Base-by-base conservation (phyloP, 2,329 filamentous ascomycete genomes). In the Elsinoe batatas region DNA sequence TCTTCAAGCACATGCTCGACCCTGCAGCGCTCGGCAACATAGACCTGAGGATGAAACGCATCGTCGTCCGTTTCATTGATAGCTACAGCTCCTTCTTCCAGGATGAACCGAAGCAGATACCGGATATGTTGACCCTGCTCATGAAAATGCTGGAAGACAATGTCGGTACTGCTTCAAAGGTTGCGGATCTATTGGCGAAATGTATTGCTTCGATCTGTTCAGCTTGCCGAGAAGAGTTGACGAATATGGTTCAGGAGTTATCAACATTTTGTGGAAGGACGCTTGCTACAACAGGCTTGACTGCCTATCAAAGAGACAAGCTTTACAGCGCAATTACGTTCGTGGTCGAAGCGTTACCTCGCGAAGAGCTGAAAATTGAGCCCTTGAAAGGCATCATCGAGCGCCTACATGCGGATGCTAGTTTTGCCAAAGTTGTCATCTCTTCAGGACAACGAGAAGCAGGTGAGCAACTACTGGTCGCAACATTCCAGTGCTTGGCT, bases 81-180 rank as follows among this genome's bases (percentile, higher is more conserved):
- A 78, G 81, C 22, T 90, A 88, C 64, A 82, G 85, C 4, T 80
- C 84, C 54, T 93, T 88, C 69, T 91, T 94, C 67, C 79, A 87
- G 63, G 78, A 82, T 18, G 82, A 88, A 64, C 74, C 82, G 1
- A 76, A 79, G 32, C 80, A 82, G 58, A 75, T 94, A 1, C 84
- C 87, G 0, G 74, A 82, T 40, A 85, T 85, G 1, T 73, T 94
- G 20, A 86, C 84, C 49, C 81, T 91, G 43, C 76, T 93, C 0
- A 91, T 94, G 65, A 78, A 76, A 32, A 82, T 85, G 5, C 74
- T 91, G 3, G 76, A 79, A 15, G 81, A 85, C 32, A 60, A 60
- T 5, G 57, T 61, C n/a, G 35, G 51, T 4, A 33, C 35, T 5
- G 32, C 50, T 26, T 71, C 78, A 1, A 71, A 77, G 3, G 74